phyloP scores from a whole-genome alignment of 2,329 filamentous ascomycete species.

The Blastomyces emzantsi region DNA sequence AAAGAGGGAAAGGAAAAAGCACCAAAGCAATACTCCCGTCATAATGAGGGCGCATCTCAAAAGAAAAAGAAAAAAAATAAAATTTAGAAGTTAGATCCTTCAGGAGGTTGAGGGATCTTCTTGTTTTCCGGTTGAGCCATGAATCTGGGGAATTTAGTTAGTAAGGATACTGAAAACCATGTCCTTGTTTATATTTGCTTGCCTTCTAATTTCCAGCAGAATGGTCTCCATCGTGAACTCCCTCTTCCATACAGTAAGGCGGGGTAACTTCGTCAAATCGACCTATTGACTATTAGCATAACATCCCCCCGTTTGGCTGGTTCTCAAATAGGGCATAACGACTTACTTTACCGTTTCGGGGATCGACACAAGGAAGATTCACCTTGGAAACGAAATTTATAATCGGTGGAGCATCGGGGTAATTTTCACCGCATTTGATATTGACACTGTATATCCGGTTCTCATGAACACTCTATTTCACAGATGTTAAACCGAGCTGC shows the following conservation, averaged over 20 bases:
- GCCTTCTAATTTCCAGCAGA: slow-evolving; percentile 76
- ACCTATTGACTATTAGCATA: slow-evolving; percentile 45
- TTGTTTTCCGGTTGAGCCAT: slow-evolving; percentile 91
- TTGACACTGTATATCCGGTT: slow-evolving; percentile 98
- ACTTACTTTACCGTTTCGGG: slow-evolving; percentile 61
- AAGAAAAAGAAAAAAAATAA: too few relatives aligned
- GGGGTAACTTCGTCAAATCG: slow-evolving; percentile 73
- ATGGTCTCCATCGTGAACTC: slow-evolving; percentile 95
- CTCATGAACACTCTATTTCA: slow-evolving; percentile 74
- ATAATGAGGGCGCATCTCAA: neutral
- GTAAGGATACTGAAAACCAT: slow-evolving; percentile 12
- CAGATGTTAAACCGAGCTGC: slow-evolving; percentile 9
- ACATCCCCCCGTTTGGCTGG: slow-evolving; percentile 1
- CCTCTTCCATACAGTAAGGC: slow-evolving; percentile 81
- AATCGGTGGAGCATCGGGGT: slow-evolving; percentile 79
- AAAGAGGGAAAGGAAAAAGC: slow-evolving; percentile 1
- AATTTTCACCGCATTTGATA: slow-evolving; percentile 85
- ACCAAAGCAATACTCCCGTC: slow-evolving; percentile 2
- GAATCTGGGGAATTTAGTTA: slow-evolving; percentile 50
- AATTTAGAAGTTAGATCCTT: slow-evolving; percentile 57
- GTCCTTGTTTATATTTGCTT: slow-evolving; percentile 20
- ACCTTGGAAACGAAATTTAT: slow-evolving; percentile 91
- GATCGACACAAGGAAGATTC: slow-evolving; percentile 91
- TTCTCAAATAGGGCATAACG: neutral
- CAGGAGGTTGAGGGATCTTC: slow-evolving; percentile 87